These are phyloP conservation scores for Hawksworthiomyces lignivorus DNA, from an alignment of 2,329 filamentous ascomycete species.

Conservation along the genomic window DNA sequence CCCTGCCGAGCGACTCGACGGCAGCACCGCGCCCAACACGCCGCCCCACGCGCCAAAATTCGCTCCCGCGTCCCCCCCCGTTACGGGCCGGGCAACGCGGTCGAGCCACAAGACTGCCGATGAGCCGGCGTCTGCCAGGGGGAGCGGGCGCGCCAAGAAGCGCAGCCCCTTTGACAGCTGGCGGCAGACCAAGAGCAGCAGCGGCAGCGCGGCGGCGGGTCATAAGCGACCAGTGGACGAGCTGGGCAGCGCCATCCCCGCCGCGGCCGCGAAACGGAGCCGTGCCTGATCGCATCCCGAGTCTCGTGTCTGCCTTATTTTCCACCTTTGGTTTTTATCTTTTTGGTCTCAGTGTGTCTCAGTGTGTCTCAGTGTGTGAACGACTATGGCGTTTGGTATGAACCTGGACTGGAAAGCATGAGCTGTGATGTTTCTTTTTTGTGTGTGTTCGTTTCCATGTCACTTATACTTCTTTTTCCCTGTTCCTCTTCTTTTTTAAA, in stretches of 20 bases:
- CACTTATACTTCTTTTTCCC: too few species aligned
- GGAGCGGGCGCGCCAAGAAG: constrained; percentile 23
- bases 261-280: constrained; percentile 32
- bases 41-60: constrained; percentile 46
- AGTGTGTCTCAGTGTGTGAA: too few species aligned
- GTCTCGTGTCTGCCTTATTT: too few species aligned
- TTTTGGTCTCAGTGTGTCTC: too few species aligned
- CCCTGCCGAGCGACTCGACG: constrained; percentile 29
- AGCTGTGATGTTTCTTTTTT: too few species aligned
- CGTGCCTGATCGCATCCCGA: too few species aligned
- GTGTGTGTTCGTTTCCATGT: too few species aligned
- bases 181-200: constrained; percentile 54
- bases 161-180: constrained; percentile 60
- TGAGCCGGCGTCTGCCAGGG: constrained; percentile 34
- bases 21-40: constrained; percentile 34
- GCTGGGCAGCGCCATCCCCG: constrained; percentile 19
- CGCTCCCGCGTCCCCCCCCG: constrained; percentile 54
- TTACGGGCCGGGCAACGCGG: constrained; percentile 53
- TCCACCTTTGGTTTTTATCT: too few species aligned
- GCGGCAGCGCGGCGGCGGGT: constrained; percentile 21
- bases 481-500: neutral
- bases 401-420: too few species aligned
- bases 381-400: too few species aligned
- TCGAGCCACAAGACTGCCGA: constrained; percentile 42
- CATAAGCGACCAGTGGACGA: constrained; percentile 36